Conservation (phyloP, 176 grass and related monocot genomes). For the Cymbopogon citratus region DNA sequence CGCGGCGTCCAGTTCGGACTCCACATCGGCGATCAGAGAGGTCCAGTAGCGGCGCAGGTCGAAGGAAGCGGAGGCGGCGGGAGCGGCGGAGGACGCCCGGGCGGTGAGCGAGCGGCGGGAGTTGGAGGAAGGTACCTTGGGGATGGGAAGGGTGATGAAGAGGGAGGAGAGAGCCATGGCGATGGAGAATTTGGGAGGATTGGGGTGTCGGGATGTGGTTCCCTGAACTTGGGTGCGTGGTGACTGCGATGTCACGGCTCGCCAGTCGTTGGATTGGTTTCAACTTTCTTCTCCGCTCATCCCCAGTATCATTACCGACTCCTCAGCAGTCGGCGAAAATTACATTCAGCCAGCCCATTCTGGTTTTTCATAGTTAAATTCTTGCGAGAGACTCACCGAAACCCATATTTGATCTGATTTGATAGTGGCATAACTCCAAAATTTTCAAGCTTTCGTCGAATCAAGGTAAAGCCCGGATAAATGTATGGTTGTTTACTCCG, state of each 20-base stretch:
- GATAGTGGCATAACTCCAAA: too few relatives aligned
- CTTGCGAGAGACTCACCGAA: too few relatives aligned
- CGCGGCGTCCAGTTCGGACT: slow-evolving; percentile 63
- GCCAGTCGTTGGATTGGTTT: not conserved
- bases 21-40: slow-evolving; percentile 62
- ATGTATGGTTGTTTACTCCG: too few relatives aligned
- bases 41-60: slow-evolving; percentile 87
- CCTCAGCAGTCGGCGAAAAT: too few relatives aligned
- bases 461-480: too few relatives aligned
- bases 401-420: too few relatives aligned
- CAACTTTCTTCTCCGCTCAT: too few relatives aligned
- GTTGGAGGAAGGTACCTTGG: slow-evolving; percentile 33
- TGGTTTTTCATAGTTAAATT: too few relatives aligned
- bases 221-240: not conserved
- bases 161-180: slow-evolving; percentile 65
- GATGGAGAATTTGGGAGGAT: not conserved
- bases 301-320: too few relatives aligned
- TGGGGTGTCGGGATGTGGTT: slow-evolving; percentile 23
- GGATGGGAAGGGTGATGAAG: slow-evolving; percentile 22
- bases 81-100: slow-evolving; percentile 17
- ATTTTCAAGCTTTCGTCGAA: too few relatives aligned
- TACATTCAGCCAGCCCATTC: too few relatives aligned
- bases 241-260: not conserved
- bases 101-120: slow-evolving; percentile 7
- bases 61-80: slow-evolving; percentile 44